Base-by-base conservation (phyloP, 768 basidiomycete species). In the Cystoderma amianthinum region DNA sequence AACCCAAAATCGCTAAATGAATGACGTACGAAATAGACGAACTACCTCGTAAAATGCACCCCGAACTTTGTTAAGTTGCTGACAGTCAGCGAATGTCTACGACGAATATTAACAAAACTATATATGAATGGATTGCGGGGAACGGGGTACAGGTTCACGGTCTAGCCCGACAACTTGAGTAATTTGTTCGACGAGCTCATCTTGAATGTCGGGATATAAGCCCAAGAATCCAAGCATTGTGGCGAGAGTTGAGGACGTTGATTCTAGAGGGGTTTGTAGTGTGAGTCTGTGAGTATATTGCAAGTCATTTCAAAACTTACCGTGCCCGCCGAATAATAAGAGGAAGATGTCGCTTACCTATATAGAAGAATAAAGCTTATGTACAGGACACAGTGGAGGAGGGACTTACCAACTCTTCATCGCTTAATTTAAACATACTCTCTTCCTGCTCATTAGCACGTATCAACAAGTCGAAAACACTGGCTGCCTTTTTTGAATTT, bases 1-100 rank as follows among this genome's bases (percentile, higher is more conserved):
- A 5, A 34, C 18, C 21, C 11, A 19, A 21, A 36, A 4, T 11
- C 32, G 22, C 12, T 4, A 17, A 17, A 32, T 28, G 10, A 30
- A 22, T 15, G 4, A 62, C 71, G 48, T 49, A 74, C 71, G 71
- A 52, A 68, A 69, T 54, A 74, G 48, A 22, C 71, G 55, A 32
- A 69, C 40, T 15, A 65, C 60, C 48, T 73, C 72, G 41, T 65
- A 67, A 44, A 73, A 71, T 1, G 53, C 61, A n/a, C 66, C 63
- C 18, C 64, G 56, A 15, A 72, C 69, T 43, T 69, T 71, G 39
- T 65, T 56, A 1, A 73, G 55, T 39, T 59, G 62, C 2, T 48
- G 23, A 44, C 69, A 71, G 43, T 72, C 65, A 11, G 68, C 65
- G 38, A 66, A 61, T 10, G 48, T 47, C 69, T 71, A 41, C 5